phyloP scores from a whole-genome alignment of 2,329 filamentous ascomycete genomes.

The Cadophora gregata region DNA sequence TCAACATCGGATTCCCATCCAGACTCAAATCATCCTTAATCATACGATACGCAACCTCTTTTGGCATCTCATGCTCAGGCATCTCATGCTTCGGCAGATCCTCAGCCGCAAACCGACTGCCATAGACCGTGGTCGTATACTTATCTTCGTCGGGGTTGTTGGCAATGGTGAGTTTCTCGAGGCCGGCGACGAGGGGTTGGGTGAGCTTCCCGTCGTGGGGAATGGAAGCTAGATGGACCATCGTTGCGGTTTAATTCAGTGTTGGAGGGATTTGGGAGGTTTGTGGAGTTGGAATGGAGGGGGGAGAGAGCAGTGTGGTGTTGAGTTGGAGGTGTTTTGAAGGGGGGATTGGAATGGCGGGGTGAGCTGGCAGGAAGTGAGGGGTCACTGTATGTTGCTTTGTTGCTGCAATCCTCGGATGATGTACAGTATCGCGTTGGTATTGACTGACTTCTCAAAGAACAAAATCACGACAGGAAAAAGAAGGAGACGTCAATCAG shows the following conservation, averaged over 20 bases:
- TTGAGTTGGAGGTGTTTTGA: conserved; percentile 7
- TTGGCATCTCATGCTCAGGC: conserved; percentile 89
- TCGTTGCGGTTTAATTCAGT: conserved; percentile 41
- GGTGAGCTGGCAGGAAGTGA: not conserved
- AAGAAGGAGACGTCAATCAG: not conserved
- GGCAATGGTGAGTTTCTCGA: conserved; percentile 54
- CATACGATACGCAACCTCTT: conserved; percentile 92
- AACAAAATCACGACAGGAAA: not conserved
- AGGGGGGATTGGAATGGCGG: conserved; percentile 5
- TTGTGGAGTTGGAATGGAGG: not conserved
- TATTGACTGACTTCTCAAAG: conserved; percentile 3
- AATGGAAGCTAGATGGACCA: conserved; percentile 56
- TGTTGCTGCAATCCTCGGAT: not conserved
- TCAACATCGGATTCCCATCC: conserved; percentile 89
- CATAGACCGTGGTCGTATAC: conserved; percentile 68
- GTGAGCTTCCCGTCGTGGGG: conserved; percentile 38
- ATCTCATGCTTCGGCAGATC: conserved; percentile 86
- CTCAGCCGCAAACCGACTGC: conserved; percentile 79
- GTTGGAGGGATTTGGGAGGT: not conserved
- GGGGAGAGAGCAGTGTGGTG: not conserved
- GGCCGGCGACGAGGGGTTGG: conserved; percentile 46
- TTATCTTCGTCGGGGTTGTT: conserved; percentile 27
- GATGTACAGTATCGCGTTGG: not conserved
- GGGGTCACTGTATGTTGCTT: no score
- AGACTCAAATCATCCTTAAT: conserved; percentile 94